Conservation (phyloP, 257 asterid species). For the Striga asiatica region DNA sequence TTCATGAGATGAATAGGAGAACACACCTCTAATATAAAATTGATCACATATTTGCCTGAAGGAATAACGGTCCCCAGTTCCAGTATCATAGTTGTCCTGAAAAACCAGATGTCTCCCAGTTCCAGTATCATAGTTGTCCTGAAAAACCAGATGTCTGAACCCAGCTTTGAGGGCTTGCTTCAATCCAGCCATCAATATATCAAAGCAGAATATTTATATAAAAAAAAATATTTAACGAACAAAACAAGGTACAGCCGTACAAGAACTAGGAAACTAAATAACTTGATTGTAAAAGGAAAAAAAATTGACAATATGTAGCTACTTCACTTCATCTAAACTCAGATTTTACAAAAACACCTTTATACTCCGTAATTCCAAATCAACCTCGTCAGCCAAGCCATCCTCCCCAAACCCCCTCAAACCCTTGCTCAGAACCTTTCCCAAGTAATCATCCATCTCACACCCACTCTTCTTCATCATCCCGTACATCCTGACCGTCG, state of each 20-base stretch:
- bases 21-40: conserved; percentile 61
- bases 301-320: no score
- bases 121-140: conserved; percentile 97
- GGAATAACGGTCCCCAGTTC: conserved; percentile 95
- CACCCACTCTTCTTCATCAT: conserved; percentile 54
- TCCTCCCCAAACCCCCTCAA: conserved; percentile 66
- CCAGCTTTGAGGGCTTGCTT: conserved; percentile 95
- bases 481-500: conserved; percentile 64
- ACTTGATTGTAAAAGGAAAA: no score
- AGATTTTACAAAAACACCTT: conserved; percentile 32
- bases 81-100: no score
- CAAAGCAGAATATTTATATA: conserved; percentile 2
- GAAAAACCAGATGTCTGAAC: conserved; percentile 80
- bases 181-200: conserved; percentile 35
- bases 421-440: conserved; percentile 61
- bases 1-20: conserved; percentile 6
- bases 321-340: no score
- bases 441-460: conserved; percentile 60
- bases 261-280: neutral
- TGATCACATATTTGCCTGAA: conserved; percentile 96
- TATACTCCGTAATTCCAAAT: conserved; percentile 37
- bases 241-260: neutral
- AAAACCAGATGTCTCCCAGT: no score
- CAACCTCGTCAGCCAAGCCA: conserved; percentile 57
- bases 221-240: no score